Conservation (phyloP, 371 early-diverging fungal species). For the Actinomucor elegans region DNA sequence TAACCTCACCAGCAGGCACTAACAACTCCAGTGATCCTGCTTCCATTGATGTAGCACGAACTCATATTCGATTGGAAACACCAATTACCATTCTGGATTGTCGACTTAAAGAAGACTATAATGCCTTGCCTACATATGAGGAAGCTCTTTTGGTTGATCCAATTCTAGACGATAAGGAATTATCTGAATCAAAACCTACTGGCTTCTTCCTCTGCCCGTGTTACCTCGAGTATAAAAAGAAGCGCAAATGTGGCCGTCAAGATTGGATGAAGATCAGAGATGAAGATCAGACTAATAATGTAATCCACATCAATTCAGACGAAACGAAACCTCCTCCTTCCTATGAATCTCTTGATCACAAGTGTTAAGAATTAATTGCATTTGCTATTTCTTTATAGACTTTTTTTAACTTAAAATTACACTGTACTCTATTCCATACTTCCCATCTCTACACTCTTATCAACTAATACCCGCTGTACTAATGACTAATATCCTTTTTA, state of each 20-base stretch:
- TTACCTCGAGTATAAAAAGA: slow-evolving; percentile 30
- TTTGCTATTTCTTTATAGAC: too few species aligned
- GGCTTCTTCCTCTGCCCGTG: slow-evolving; percentile 30
- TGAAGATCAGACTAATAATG: too few species aligned
- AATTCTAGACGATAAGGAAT: slow-evolving; percentile 3
- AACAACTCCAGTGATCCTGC: not conserved
- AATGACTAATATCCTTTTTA: too few species aligned
- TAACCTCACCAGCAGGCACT: not conserved
- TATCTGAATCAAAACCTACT: not conserved
- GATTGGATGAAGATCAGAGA: slow-evolving; percentile 24
- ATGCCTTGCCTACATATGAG: slow-evolving; percentile 41
- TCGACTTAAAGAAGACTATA: slow-evolving; percentile 44
- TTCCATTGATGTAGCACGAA: too few species aligned
- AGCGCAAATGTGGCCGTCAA: slow-evolving; percentile 7
- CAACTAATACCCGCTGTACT: too few species aligned
- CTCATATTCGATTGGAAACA: slow-evolving; percentile 36
- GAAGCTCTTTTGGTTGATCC: slow-evolving; percentile 17
- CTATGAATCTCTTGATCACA: too few species aligned
- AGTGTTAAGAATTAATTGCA: too few species aligned
- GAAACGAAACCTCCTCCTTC: too few species aligned
- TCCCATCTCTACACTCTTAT: too few species aligned
- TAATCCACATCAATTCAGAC: too few species aligned
- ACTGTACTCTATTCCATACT: too few species aligned
- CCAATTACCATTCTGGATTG: slow-evolving; percentile 51
- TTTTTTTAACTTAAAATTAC: too few species aligned